These are phyloP conservation scores for Phycomyces nitens DNA, from an alignment of 192 early-diverging fungal genomes.

Conservation along the genomic window DNA sequence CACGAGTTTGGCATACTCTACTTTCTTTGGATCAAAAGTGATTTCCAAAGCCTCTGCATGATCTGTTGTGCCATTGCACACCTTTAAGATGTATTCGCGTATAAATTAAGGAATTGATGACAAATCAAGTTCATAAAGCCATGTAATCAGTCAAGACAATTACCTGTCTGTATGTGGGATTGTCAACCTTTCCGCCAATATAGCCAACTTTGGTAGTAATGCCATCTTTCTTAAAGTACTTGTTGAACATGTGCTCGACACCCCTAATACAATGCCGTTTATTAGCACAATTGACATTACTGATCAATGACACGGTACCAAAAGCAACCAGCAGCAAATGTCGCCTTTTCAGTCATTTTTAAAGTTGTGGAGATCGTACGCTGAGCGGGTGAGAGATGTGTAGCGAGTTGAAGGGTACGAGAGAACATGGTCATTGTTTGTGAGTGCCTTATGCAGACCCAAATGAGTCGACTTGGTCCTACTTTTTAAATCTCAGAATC, in stretches of 20 bases:
- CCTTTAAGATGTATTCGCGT: too few relatives aligned
- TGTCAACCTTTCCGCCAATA: slow-evolving; percentile 42
- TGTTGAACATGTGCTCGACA: slow-evolving; percentile 51
- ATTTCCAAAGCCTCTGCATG: slow-evolving; percentile 87
- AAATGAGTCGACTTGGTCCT: too few relatives aligned
- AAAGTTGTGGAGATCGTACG: slow-evolving; percentile 1
- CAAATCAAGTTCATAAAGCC: too few relatives aligned
- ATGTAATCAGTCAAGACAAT: too few relatives aligned
- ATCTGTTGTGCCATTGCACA: slow-evolving; percentile 68
- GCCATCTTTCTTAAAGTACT: slow-evolving; percentile 45
- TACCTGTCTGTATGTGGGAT: slow-evolving; percentile 52
- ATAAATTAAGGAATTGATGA: too few relatives aligned
- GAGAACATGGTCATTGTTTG: neutral
- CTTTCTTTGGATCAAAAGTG: slow-evolving; percentile 63
- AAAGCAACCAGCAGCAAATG: slow-evolving; percentile 94
- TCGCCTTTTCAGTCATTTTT: slow-evolving; percentile 54
- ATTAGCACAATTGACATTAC: neutral
- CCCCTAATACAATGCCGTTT: slow-evolving; percentile 37
- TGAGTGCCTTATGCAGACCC: too few relatives aligned
- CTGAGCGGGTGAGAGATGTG: neutral
- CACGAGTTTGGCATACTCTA: slow-evolving; percentile 73
- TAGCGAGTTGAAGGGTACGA: neutral
- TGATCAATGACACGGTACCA: slow-evolving; percentile 53
- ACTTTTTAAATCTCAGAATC: too few relatives aligned
- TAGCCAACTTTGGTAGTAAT: slow-evolving; percentile 52